A percentile compares a stretch with the other conserved stretches of the same genome.
These are phyloP conservation scores for Grigorovia jiainica DNA, from an alignment of 805 yeast genomes.

Conservation along the genomic window DNA sequence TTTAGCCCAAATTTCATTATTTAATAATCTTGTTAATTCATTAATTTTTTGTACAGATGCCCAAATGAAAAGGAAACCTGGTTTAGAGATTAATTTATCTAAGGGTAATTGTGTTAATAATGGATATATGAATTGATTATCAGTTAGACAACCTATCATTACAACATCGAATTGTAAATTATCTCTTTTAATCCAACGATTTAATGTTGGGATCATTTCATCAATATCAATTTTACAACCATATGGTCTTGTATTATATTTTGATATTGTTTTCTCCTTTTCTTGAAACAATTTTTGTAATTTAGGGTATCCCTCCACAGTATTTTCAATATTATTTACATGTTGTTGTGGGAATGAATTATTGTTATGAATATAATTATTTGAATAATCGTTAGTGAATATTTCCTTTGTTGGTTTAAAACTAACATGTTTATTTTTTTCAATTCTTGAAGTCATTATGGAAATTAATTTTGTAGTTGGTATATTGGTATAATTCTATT, in stretches of 20 bases:
- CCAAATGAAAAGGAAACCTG: slow-evolving; percentile 85
- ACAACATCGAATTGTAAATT: slow-evolving; percentile 74
- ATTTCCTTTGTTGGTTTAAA: slow-evolving; percentile 21
- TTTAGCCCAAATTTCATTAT: slow-evolving; percentile 45
- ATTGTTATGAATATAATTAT: slow-evolving; percentile 51
- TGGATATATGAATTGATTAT: slow-evolving; percentile 59
- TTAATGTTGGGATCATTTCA: slow-evolving; percentile 47
- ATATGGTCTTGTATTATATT: slow-evolving; percentile 51
- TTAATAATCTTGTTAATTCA: slow-evolving; percentile 48
- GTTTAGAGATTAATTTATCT: slow-evolving; percentile 65
- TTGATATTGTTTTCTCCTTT: slow-evolving; percentile 47
- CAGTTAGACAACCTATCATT: slow-evolving; percentile 81
- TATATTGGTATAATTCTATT: slow-evolving; percentile 2
- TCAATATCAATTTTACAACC: slow-evolving; percentile 50
- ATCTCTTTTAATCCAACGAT: slow-evolving; percentile 50
- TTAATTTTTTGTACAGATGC: slow-evolving; percentile 65
- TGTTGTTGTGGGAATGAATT: slow-evolving; percentile 52
- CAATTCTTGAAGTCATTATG: not conserved
- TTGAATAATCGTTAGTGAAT: slow-evolving; percentile 64
- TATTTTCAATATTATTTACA: slow-evolving; percentile 55
- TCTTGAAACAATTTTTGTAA: slow-evolving; percentile 57
- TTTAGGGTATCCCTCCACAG: slow-evolving; percentile 81
- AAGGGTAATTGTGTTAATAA: slow-evolving; percentile 58
- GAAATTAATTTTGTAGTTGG: not conserved
- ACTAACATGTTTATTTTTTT: slow-evolving; percentile 12